These are phyloP conservation scores for Tieghemostelium lacteum DNA, from an alignment of 78 protist species.

Conservation along the genomic window DNA sequence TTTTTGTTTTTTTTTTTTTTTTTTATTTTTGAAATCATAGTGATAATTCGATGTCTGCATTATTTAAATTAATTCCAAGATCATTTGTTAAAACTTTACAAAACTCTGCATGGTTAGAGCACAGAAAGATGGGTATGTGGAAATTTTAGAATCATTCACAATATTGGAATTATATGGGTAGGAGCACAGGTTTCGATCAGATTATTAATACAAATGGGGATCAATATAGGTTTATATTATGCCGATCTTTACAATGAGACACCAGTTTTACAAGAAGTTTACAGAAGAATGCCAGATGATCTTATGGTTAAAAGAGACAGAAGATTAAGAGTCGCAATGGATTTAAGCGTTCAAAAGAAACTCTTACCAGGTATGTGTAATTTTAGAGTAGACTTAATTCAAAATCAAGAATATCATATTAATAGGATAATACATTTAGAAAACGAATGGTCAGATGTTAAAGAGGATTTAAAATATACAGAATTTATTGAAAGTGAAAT, in stretches of 20 bases:
- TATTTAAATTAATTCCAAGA: conserved; percentile 50
- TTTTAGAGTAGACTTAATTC: background rate
- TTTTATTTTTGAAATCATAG: no score
- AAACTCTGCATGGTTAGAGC: conserved; percentile 66
- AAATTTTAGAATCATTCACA: background rate
- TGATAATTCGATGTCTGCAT: no score
- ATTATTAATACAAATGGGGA: background rate
- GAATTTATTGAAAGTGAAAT: conserved; percentile 3
- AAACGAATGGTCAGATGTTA: conserved; percentile 43
- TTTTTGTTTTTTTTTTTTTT: no score
- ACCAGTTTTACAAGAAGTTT: conserved; percentile 49
- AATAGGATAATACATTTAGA: background rate
- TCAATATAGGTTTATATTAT: conserved; percentile 53
- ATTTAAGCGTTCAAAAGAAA: conserved; percentile 50
- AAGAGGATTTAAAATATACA: conserved; percentile 37
- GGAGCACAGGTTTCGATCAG: background rate
- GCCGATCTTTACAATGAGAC: conserved; percentile 75
- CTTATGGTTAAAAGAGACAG: conserved; percentile 50
- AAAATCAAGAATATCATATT: background rate
- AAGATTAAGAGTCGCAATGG: conserved; percentile 59
- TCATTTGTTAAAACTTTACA: conserved; percentile 28
- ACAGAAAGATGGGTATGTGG: conserved; percentile 60
- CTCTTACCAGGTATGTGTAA: conserved; percentile 41
- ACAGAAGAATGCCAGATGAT: conserved; percentile 49
- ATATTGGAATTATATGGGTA: background rate